Evolutionary conservation across 192 early-diverging fungal species (phyloP).

Genomic region (Spinellus fusiger): DNA sequence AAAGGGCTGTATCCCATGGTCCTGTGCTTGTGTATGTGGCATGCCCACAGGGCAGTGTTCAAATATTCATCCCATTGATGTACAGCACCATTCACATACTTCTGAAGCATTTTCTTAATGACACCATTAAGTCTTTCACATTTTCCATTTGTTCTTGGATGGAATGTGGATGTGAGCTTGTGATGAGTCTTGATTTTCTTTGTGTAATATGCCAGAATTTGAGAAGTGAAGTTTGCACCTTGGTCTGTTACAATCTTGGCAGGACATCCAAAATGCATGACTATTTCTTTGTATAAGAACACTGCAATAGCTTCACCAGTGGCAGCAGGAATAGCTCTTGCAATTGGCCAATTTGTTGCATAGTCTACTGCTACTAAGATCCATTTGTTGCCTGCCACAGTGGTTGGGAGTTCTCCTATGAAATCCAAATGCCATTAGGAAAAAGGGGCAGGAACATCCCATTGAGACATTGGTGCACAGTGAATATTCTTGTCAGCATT

Average conservation of each 20-base stretch:
- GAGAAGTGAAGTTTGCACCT: slow-evolving; percentile 20
- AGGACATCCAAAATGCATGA: slow-evolving; percentile 18
- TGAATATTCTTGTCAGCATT: neutral
- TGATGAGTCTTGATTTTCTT: slow-evolving; percentile 3
- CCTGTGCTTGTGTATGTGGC: slow-evolving; percentile 1
- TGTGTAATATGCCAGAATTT: slow-evolving; percentile 2
- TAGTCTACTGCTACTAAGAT: slow-evolving; percentile 26
- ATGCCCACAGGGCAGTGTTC: slow-evolving; percentile 2
- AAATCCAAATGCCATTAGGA: slow-evolving; percentile 13
- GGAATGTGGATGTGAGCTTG: slow-evolving; percentile 11
- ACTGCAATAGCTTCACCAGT: slow-evolving; percentile 10
- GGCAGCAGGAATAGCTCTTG: slow-evolving; percentile 5
- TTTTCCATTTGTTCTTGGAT: slow-evolving; percentile 14
- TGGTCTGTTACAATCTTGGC: slow-evolving; percentile 16
- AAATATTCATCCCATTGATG: slow-evolving; percentile 14
- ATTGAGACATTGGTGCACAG: neutral
- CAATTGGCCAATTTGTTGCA: slow-evolving; percentile 26
- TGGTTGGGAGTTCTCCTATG: slow-evolving; percentile 3
- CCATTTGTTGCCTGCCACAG: slow-evolving; percentile 5
- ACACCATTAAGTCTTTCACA: slow-evolving; percentile 15
- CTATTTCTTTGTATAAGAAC: slow-evolving; percentile 28
- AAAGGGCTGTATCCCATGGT: neutral
- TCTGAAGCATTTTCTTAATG: slow-evolving; percentile 4
- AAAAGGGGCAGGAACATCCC: slow-evolving; percentile 1
- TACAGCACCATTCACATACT: neutral